Base-by-base conservation (phyloP, 83 land plant genomes). In the Diphasiastrum complanatum region DNA sequence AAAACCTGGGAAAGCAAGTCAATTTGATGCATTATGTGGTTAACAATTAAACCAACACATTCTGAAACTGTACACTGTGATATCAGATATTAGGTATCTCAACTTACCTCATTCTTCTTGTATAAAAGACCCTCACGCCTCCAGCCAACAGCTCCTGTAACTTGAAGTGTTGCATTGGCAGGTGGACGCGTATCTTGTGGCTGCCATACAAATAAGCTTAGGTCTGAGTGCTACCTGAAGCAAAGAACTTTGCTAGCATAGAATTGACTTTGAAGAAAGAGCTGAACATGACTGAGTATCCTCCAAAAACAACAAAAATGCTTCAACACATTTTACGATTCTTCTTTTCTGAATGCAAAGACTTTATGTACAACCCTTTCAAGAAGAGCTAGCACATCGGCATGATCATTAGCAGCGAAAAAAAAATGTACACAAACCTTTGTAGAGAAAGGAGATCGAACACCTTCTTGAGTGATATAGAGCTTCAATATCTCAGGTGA, bases 61-160 rank as follows among this genome's bases (percentile, higher is more conserved):
- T 49, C 2, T 10, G 33, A 30, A 55, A 35, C 38, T 2, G 22
- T 2, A 19, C 31, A 68, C 29, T 49, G 6, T 24, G 11, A 36
- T 55, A 12, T 12, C 0, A 10, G 12, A 47, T 20, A 16, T 16
- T 8, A 16, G 23, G 37, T 28, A 54, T 34, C 24, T 29, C 27
- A 22, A n/a, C 47, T 40, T 64, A 83, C 99, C 99, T 95, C 99
- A 54, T 95, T 95, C 64, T 95, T 95, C 65, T 95, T 95, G 73
- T 95, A 95, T 25, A 76, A 77, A 67, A 95, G 87, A 18, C 99
- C 99, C 68, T 95, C 99, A 65, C 99, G 79, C 12, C 99, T 74
- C 99, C 99, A 95, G n/a, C 99, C 99, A 64, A 95, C 99, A 62
- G 99, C 99, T 61, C 99, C 99, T 25, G 99, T 95, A 31, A 95